Evolutionary conservation across 805 yeast genomes (phyloP).

Genomic region (Ogataea wickerhamii): DNA sequence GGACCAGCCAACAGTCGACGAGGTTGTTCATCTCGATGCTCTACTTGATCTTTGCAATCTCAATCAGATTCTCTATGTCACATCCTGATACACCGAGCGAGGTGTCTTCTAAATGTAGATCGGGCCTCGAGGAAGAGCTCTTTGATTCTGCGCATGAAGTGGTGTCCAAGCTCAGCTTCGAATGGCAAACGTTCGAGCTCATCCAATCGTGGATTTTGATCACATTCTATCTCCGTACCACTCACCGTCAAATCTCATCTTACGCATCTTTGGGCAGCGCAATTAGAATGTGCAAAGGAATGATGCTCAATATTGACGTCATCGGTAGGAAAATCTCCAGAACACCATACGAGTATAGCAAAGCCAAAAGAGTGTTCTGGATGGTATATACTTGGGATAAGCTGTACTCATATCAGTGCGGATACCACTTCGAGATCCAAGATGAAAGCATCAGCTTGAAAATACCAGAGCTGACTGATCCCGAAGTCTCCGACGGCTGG

Average conservation of each 20-base stretch:
- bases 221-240: conserved; percentile 40
- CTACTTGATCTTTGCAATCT: conserved; percentile 44
- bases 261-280: neutral
- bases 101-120: neutral
- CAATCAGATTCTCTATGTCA: conserved; percentile 49
- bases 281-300: conserved; percentile 2
- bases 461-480: neutral
- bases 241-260: conserved; percentile 22
- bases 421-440: conserved; percentile 1
- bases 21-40: conserved; percentile 51
- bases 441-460: conserved; percentile 1
- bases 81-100: conserved; percentile 15
- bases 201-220: conserved; percentile 49
- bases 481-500: neutral
- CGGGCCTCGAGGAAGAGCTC: conserved; percentile 37
- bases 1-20: conserved; percentile 22
- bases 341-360: neutral
- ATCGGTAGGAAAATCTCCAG: neutral
- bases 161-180: conserved; percentile 39
- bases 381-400: conserved; percentile 5
- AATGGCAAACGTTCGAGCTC: conserved; percentile 50
- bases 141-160: conserved; percentile 40
- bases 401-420: conserved; percentile 2
- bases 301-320: neutral
- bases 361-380: conserved; percentile 2